Base-by-base conservation (phyloP, 2,329 filamentous ascomycete species). In the Ampelomyces quisqualis region DNA sequence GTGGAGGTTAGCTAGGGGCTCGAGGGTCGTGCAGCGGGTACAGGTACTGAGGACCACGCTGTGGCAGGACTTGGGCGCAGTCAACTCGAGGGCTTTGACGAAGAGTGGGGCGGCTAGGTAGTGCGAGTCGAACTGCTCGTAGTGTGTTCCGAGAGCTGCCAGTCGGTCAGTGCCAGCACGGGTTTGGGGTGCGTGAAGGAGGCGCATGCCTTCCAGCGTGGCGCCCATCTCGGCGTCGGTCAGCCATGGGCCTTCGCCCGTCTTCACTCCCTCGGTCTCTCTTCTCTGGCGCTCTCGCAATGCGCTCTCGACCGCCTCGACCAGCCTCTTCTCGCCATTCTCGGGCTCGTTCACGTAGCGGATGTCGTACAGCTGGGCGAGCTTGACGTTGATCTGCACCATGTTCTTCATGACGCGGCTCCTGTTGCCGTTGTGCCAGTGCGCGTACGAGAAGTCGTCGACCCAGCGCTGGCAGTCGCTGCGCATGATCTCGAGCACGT, bases 91-190 rank as follows among this genome's bases (percentile, higher is more conserved):
- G 5, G 90, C 88, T 60, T 94, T 89, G 57, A 96, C 81, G 65
- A 90, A 95, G 20, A 96, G 76, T 3, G 90, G 90, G 15, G 90
- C 79, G 5, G 90, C 86, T 2, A 96, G 81, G 53, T 91, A 87
- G 60, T 89, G 85, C 55, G 87, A 81, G 30, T 84, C 80, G 55
- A 81, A 82, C 34, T 78, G 76, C 60, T 88, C 82, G 68, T 95
- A 96, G 55, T 84, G 82, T 43, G 84, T 78, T 13, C 81, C 91
- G 17, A 96, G 77, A 9, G 87, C 85, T 80, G 60, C 57, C 4
- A 60, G 66, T 54, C 85, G 80, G 60, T 57, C 4, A 60, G 66
- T 54, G 26, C 60, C 48, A 49, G 51, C 19, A 46, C 29, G 10
- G 6, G 9, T 20, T 11, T 21, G 7, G 3, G 10, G 8, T 11